Evolutionary conservation across 169 alveolate genomes (phyloP), one percentile per base, ranked within the genome.

Genomic region (Theileria parva): DNA sequence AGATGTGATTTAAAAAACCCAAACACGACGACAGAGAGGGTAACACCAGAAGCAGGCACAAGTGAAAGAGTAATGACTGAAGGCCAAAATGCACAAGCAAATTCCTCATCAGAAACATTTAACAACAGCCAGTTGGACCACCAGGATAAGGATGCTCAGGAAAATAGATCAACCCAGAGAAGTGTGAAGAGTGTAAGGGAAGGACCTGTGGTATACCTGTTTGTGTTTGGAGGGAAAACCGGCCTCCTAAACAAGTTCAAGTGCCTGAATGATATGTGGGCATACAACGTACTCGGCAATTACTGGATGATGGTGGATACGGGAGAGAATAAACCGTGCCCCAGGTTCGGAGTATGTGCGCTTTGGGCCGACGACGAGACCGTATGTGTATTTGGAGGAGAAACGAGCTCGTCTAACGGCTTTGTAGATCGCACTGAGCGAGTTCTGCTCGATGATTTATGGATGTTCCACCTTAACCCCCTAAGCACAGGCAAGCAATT

Each of bases 241-340:
- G 94, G 94, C 57, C 28, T 68, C 11, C 76, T 86, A 7, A 9
- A 65, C 37, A 67, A 77, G 78, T 78, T 77, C 73, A 66, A 73
- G 71, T 86, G 90, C 57, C 78, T 93, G 67, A 93, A 95, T 69
- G 97, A 95, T 74, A 86, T 95, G 92, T 95, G 97, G 97, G 92
- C 95, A 0, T 90, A 88, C 73, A 89, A 92, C 66, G 72, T 93
- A 39, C 86, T 89, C 57, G 30, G 75, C 59, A 88, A 91, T 76
- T 88, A 93, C 64, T 95, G 97, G 97, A 81, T 87, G 25, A 92
- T 86, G 69, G 94, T 95, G 32, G 95, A 94, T 71, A 64, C 92
- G 17, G 85, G 88, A 28, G 85, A 86, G n/a, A 91, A 81, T 30
- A 80, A 74, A 19, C 97, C 97, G 12, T 80, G 86, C 28, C 96